Evolutionary conservation across 1,284 basidiomycete species (phyloP).

Genomic region (Ceratobasidium sp.): DNA sequence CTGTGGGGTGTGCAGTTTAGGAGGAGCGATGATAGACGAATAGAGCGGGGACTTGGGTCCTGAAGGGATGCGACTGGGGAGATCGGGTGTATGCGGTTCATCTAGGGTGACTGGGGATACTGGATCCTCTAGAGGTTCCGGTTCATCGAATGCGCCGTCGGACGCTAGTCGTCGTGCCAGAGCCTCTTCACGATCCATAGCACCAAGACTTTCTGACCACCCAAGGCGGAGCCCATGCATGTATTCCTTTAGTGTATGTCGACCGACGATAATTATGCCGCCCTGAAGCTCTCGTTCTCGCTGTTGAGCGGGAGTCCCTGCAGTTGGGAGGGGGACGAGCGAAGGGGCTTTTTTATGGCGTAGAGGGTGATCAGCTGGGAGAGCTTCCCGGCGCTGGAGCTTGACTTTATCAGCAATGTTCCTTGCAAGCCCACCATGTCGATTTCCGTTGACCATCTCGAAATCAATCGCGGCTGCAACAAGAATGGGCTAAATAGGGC

Average conservation of each 20-base stretch:
- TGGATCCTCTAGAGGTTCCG: constrained; percentile 49
- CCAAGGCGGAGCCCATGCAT: constrained; percentile 87
- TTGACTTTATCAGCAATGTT: constrained; percentile 81
- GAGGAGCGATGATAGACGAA: constrained; percentile 52
- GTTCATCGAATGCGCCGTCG: constrained; percentile 85
- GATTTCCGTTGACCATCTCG: constrained; percentile 82
- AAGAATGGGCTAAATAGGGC: constrained; percentile 79
- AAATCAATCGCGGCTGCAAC: constrained; percentile 96
- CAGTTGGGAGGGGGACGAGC: constrained; percentile 68
- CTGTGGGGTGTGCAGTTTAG: constrained; percentile 23
- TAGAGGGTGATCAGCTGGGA: constrained; percentile 55
- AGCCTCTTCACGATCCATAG: constrained; percentile 80
- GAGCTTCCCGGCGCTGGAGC: constrained; percentile 70
- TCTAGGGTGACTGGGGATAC: constrained; percentile 42
- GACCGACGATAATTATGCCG: constrained; percentile 88
- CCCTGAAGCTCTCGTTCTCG: constrained; percentile 79
- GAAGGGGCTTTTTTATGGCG: constrained; percentile 49
- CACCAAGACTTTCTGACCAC: constrained; percentile 81
- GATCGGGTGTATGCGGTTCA: constrained; percentile 39
- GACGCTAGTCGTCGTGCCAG: constrained; percentile 76
- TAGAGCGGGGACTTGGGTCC: constrained; percentile 47
- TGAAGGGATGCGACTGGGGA: constrained; percentile 51
- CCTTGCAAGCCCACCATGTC: constrained; percentile 85
- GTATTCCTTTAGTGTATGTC: constrained; percentile 95
- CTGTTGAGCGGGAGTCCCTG: constrained; percentile 61